Conservation (phyloP, 768 basidiomycete species). For the Sporobolomyces phaffii region DNA sequence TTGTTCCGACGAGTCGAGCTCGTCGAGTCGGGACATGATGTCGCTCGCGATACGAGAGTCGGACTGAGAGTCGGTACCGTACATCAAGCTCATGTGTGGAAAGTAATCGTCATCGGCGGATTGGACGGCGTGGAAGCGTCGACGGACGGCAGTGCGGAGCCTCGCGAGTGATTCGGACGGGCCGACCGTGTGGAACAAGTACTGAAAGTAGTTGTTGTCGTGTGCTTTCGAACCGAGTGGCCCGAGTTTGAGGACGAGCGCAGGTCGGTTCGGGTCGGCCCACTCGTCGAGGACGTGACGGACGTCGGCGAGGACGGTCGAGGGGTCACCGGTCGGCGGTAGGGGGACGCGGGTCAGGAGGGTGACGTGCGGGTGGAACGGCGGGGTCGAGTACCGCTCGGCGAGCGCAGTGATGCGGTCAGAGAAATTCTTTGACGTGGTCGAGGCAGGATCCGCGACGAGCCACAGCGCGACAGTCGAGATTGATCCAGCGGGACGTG, state of each 20-base stretch:
- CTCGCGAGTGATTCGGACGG: neutral
- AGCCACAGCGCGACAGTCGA: constrained; percentile 3
- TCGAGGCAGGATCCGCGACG: neutral
- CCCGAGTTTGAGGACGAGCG: no score
- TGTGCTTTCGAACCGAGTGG: neutral
- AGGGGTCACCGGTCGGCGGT: neutral
- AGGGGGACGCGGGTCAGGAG: constrained; percentile 17
- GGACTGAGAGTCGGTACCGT: neutral
- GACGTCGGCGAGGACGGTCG: no score
- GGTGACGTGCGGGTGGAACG: constrained; percentile 22
- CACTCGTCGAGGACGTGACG: no score
- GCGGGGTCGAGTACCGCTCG: neutral
- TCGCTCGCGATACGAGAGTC: neutral
- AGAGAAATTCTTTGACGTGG: neutral
- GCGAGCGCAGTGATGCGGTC: neutral
- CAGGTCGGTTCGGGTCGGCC: no score
- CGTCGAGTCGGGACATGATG: neutral
- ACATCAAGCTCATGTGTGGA: constrained; percentile 21
- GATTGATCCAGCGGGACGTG: neutral
- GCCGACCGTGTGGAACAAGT: constrained; percentile 3
- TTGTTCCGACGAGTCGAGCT: neutral
- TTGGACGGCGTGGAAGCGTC: neutral
- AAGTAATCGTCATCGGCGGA: constrained; percentile 19
- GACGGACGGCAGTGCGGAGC: neutral
- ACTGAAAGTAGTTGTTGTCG: constrained; percentile 23